phyloP scores from a whole-genome alignment of 495 filamentous ascomycete species.

The Diplogelasinospora grovesii region DNA sequence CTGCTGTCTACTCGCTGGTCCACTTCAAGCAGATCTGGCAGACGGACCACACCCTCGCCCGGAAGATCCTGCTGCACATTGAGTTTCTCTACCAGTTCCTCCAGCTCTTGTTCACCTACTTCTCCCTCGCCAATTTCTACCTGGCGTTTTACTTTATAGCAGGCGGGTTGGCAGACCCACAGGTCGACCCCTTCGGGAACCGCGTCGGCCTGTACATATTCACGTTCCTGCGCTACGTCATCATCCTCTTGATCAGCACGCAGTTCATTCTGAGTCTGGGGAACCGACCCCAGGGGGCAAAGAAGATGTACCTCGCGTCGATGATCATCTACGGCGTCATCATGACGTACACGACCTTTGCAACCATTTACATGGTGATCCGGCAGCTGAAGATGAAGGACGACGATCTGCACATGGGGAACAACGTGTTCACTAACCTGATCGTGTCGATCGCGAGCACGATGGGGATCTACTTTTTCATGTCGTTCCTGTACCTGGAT shows the following conservation, averaged over 20 bases:
- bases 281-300: conserved; percentile 93
- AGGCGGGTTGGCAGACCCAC: conserved; percentile 77
- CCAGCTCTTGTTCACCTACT: conserved; percentile 89
- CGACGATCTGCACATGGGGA: conserved; percentile 49
- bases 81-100: conserved; percentile 96
- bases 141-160: conserved; percentile 98
- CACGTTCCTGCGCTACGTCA: conserved; percentile 73
- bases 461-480: conserved; percentile 90
- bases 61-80: conserved; percentile 88
- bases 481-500: conserved; percentile 91
- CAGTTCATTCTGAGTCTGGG: conserved; percentile 99
- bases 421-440: conserved; percentile 89
- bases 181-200: conserved; percentile 84
- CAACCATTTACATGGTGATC: conserved; percentile 77
- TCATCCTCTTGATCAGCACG: conserved; percentile 78
- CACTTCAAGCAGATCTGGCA: conserved; percentile 90
- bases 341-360: conserved; percentile 95
- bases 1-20: conserved; percentile 92
- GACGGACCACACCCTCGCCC: conserved; percentile 83
- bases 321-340: conserved; percentile 87
- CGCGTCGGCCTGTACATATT: conserved; percentile 81
- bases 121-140: conserved; percentile 98
- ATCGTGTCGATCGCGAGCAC: conserved; percentile 86
- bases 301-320: conserved; percentile 78
- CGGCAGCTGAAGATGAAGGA: conserved; percentile 55